Base-by-base conservation (phyloP, 1,284 basidiomycete genomes). In the Rhodotorula sp. region DNA sequence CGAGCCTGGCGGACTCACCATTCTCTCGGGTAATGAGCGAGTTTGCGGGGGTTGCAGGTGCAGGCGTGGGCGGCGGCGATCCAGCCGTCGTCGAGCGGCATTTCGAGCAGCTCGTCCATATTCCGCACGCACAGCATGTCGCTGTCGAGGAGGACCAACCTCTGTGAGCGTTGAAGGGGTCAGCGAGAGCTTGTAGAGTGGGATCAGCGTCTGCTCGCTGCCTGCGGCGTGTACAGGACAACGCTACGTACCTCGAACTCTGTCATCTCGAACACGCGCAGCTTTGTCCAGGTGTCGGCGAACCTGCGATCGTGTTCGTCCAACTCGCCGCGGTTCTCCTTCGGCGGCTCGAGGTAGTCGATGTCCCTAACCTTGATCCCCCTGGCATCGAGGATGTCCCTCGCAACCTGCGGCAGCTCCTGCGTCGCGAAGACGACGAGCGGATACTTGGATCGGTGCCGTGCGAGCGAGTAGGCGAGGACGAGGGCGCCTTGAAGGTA, bases 61-160 rank as follows among this genome's bases (percentile, higher is more conserved):
- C 94, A 98, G 13, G 87, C 94, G 73, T 94, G 94, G 0, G 83
- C 85, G 0, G 92, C 92, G 4, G 90, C 92, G 68, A 98, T 94
- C 50, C 76, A 76, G 9, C 85, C 85, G 3, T 93, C 81, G 16
- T 86, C 84, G 37, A 91, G 76, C n/a, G 59, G 62, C 30, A 69
- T 60, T 30, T 87, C 84, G 82, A 97, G 88, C 60, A 98, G 83
- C 71, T 95, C 93, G 80, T 98, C 95, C 90, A 98, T 95, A 72
- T 91, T 91, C 57, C 83, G 84, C 78, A 86, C 82, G 30, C 96
- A 84, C 67, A 96, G 84, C 92, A 98, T 98, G 81, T 97, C 94
- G 22, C 88, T 87, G 79, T 97, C 94, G 61, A 97, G 83, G 57
- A 96, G 83, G 55, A 94, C 88, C 54, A 96, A 82, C 22, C 91